Evolutionary conservation across 805 yeast genomes (phyloP), one percentile per base, ranked within the genome.

Genomic region (Jamesozyma rosinii): DNA sequence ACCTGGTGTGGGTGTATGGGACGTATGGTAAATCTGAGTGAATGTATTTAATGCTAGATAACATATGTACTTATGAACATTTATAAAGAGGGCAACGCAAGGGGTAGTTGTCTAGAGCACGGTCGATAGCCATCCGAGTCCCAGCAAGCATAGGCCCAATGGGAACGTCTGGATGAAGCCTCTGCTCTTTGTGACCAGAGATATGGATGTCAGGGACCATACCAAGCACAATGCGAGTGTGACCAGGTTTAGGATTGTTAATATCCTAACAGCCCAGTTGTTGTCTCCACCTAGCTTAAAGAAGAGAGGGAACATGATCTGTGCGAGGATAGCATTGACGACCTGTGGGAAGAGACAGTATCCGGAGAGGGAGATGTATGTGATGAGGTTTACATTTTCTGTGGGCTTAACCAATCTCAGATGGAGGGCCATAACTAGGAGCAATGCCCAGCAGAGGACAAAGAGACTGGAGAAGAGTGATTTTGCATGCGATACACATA

Each of bases 301-400:
- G n/a, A 51, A 21, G 15, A 62, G 33, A 8, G 66, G 67, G 5
- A 57, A 38, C 4, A 62, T 15, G 2, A 54, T 11, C 26, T 57
- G 58, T 17, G 59, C 48, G 11, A 56, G 6, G 8, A 58, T 27
- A 2, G 63, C 49, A 29, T 55, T 57, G 5, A 61, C 30, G 5
- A 62, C 58, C 33, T 57, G 59, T 13, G 66, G 64, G 42, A 61
- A 63, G 11, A 63, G 41, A 40, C 66, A 62, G 43, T 63, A 63
- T 13, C 66, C 64, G 2, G 57, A 45, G 4, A 61, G 38, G 3
- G 67, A 63, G 3, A 62, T 45, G 37, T 63, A 58, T 1, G 65
- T 55, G 21, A 63, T 47, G 33, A 60, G 34, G 1, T 65, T 58
- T 3, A 49, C 43, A 27, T 53, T 46, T 14, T 52, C 58, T 10